phyloP scores from a whole-genome alignment of 2,329 filamentous ascomycete species.

The Sporothrix euskadiensis region DNA sequence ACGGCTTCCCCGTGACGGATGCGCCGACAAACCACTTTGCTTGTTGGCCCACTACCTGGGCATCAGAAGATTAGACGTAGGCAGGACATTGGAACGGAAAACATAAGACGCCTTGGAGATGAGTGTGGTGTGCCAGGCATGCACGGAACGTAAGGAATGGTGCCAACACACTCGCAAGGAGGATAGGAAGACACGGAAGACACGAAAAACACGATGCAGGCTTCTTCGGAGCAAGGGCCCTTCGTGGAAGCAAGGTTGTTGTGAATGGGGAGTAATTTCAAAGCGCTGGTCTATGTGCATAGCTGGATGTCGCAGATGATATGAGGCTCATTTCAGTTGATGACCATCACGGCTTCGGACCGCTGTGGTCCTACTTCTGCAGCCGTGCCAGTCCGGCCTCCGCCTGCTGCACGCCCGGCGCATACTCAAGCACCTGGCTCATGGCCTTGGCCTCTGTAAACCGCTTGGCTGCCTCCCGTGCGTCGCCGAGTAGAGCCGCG shows the following conservation, averaged over 20 bases:
- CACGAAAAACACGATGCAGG: not conserved
- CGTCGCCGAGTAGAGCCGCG: conserved; percentile 69
- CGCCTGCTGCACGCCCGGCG: conserved; percentile 54
- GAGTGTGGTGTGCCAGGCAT: not conserved
- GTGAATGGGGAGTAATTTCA: not conserved
- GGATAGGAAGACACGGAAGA: not conserved
- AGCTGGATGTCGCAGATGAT: not conserved
- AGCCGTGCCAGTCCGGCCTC: conserved; percentile 48
- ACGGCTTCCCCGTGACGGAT: not conserved
- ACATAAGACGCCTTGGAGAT: not conserved
- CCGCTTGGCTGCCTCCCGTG: conserved; percentile 63
- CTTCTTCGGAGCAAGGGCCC: not conserved
- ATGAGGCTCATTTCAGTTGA: not conserved
- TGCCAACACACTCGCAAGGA: not conserved
- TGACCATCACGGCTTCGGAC: too few species aligned
- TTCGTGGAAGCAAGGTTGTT: not conserved
- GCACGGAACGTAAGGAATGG: not conserved
- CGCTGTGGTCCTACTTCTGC: not conserved
- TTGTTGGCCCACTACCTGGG: not conserved
- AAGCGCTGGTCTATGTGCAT: not conserved
- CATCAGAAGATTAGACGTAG: not conserved
- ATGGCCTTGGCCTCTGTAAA: conserved; percentile 69
- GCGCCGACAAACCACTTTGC: not conserved
- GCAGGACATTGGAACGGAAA: not conserved
- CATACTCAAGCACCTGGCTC: conserved; percentile 55